Conservation (phyloP, 176 grass and related monocot species). For the Alloteropsis semialata region DNA sequence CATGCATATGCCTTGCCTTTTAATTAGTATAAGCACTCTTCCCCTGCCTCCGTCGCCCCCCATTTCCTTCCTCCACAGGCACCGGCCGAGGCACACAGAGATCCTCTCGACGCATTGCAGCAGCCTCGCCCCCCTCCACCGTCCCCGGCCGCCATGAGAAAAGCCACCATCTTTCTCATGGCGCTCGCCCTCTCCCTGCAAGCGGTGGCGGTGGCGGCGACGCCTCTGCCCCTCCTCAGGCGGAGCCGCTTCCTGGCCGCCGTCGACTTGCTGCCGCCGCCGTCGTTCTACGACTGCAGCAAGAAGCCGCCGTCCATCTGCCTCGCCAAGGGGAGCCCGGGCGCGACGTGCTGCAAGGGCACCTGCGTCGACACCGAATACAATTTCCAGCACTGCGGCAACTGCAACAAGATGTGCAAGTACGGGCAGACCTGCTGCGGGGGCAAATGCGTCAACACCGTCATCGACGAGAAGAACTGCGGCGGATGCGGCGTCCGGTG, state of each 20-base stretch:
- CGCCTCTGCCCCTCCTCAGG: neutral
- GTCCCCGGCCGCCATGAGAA: conserved; percentile 32
- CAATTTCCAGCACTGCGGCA: conserved; percentile 36
- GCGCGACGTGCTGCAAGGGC: conserved; percentile 44
- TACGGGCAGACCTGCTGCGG: conserved; percentile 24
- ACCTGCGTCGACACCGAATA: conserved; percentile 9
- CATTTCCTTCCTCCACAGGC: conserved; percentile 13
- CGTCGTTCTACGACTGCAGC: conserved; percentile 31
- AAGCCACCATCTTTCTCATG: conserved; percentile 46
- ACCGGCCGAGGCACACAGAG: neutral
- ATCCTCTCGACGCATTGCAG: neutral
- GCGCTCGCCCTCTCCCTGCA: conserved; percentile 4
- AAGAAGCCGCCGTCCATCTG: conserved; percentile 7
- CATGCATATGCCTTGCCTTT: neutral
- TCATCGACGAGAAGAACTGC: conserved; percentile 36
- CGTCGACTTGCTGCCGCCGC: neutral
- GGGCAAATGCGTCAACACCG: conserved; percentile 41
- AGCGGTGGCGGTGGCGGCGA: neutral
- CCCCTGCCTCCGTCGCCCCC: neutral
- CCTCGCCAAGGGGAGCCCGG: conserved; percentile 28
- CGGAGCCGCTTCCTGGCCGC: conserved; percentile 42
- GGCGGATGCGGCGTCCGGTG: conserved; percentile 24
- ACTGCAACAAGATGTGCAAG: conserved; percentile 29
- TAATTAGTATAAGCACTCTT: conserved; percentile 30
- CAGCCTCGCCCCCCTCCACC: neutral